Evolutionary conservation across 257 asterid genomes (phyloP).

Genomic region (Fraxinus pennsylvanica): DNA sequence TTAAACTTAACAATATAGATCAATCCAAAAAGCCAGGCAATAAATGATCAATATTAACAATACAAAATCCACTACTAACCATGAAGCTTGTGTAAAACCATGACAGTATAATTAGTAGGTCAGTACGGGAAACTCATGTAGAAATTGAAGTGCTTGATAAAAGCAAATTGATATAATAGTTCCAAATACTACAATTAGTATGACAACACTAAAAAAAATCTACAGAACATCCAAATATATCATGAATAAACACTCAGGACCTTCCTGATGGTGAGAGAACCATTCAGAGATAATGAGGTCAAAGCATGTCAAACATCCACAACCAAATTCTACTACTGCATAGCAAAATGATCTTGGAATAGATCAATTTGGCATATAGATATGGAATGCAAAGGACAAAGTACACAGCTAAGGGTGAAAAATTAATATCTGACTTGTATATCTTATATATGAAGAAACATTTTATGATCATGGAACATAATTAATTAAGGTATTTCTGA

Average conservation of each 20-base stretch:
- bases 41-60: neutral
- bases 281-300: neutral
- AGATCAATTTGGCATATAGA: constrained; percentile 8
- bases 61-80: neutral
- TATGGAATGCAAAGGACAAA: constrained; percentile 9
- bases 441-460: constrained; percentile 7
- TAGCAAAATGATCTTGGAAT: neutral
- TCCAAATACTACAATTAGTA: constrained; percentile 6
- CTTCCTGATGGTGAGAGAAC: neutral
- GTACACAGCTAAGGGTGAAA: neutral
- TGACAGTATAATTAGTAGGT: neutral
- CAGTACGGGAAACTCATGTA: neutral
- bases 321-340: neutral
- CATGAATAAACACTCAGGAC: neutral
- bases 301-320: constrained; percentile 7
- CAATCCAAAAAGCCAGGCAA: neutral
- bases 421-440: neutral
- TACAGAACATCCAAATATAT: neutral
- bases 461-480: neutral
- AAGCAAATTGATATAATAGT: constrained; percentile 2
- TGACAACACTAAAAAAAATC: constrained; percentile 3
- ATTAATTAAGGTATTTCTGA: neutral
- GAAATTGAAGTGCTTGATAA: neutral
- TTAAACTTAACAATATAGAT: neutral
- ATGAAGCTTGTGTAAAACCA: neutral